Evolutionary conservation across 1,139 yeast genomes (phyloP).

Genomic region (Scheffersomyces segobiensis): DNA sequence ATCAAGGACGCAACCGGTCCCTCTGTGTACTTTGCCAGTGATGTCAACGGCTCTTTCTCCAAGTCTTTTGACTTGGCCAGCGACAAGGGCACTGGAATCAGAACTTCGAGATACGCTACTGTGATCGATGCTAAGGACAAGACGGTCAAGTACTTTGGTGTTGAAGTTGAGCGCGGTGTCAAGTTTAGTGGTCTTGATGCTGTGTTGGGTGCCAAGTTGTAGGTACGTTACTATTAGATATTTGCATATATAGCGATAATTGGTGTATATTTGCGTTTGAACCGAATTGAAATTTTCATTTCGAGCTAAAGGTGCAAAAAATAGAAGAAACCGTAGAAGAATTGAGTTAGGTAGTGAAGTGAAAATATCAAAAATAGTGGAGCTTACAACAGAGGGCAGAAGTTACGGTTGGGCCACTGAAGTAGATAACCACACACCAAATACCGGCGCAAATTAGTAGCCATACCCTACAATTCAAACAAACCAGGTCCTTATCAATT

Average conservation of each 20-base stretch:
- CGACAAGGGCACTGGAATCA: slow-evolving; percentile 54
- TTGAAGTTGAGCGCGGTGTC: slow-evolving; percentile 30
- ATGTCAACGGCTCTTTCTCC: slow-evolving; percentile 26
- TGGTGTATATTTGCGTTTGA: background rate
- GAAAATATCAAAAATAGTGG: too few species aligned
- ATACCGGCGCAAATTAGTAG: too few species aligned
- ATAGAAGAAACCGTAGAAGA: background rate
- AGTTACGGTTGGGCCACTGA: too few species aligned
- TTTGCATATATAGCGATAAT: background rate
- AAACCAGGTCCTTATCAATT: too few species aligned
- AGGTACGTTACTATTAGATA: background rate
- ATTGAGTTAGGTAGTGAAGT: too few species aligned
- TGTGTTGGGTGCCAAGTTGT: slow-evolving; percentile 12
- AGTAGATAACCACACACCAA: too few species aligned
- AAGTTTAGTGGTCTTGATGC: slow-evolving; percentile 26
- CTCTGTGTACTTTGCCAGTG: slow-evolving; percentile 26
- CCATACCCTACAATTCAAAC: too few species aligned
- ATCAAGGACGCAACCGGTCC: slow-evolving; percentile 14
- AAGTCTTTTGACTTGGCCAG: slow-evolving; percentile 19
- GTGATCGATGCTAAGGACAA: slow-evolving; percentile 47
- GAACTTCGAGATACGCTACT: slow-evolving; percentile 74
- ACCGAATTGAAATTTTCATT: background rate
- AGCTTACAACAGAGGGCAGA: too few species aligned
- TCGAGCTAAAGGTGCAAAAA: background rate
- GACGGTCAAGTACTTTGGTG: slow-evolving; percentile 19